Conservation (phyloP, 1,284 basidiomycete species). For the Trichosporon sp. region DNA sequence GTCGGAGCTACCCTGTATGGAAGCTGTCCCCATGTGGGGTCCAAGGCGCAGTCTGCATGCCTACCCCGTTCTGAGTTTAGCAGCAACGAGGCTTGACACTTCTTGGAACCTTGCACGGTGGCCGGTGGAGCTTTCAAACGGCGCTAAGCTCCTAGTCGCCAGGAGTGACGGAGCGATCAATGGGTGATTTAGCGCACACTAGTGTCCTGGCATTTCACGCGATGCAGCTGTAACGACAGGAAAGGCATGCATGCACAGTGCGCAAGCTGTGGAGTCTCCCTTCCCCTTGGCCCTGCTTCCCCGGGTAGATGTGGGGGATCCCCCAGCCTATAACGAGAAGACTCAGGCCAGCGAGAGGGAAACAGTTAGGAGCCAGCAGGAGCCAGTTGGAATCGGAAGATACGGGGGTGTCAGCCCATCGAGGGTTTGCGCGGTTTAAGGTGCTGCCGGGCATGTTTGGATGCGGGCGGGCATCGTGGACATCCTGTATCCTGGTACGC, state of each 20-base stretch:
- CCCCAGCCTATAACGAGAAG: background rate
- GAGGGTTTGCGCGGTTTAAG: background rate
- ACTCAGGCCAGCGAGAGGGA: background rate
- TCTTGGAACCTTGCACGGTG: background rate
- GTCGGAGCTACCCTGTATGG: background rate
- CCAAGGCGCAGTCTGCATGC: background rate
- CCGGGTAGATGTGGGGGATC: background rate
- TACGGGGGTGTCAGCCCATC: background rate
- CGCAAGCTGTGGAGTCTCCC: background rate
- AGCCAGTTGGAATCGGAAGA: background rate
- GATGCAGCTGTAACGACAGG: background rate
- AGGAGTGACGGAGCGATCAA: background rate
- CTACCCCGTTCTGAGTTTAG: background rate
- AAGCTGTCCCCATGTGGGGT: background rate
- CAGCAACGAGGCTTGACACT: background rate
- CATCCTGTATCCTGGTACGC: background rate
- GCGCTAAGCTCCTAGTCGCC: background rate
- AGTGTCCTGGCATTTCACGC: background rate
- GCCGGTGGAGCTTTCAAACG: background rate
- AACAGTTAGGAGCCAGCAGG: background rate
- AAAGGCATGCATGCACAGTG: background rate
- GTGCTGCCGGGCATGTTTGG: background rate
- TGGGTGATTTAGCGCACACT: background rate
- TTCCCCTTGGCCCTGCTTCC: background rate
- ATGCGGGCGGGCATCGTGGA: background rate